These are phyloP conservation scores for Apophysomyces sp. DNA, from an alignment of 371 early-diverging fungal genomes.

Conservation along the genomic window DNA sequence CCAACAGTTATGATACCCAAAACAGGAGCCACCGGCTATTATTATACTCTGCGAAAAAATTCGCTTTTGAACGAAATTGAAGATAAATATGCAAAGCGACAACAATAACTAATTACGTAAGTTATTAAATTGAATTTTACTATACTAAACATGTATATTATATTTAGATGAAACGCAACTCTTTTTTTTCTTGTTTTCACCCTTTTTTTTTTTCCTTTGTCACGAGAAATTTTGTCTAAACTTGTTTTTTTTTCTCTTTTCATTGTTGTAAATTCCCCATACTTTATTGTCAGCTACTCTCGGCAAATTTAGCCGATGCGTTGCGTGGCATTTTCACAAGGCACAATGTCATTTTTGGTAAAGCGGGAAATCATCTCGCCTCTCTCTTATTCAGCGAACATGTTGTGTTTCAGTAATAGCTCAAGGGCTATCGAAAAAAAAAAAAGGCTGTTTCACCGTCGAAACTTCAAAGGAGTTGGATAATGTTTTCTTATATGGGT, in stretches of 20 bases:
- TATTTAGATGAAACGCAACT: neutral
- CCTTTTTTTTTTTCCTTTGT: neutral
- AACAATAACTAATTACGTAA: constrained; percentile 2
- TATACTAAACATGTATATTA: neutral
- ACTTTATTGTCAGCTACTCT: neutral
- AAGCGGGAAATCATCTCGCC: neutral
- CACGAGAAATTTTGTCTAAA: neutral
- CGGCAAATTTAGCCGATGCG: neutral
- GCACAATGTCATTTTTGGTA: constrained; percentile 1
- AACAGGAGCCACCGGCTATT: neutral
- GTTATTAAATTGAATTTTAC: neutral
- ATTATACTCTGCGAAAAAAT: neutral
- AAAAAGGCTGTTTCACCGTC: no score
- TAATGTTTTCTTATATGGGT: no score
- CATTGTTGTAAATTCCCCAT: neutral
- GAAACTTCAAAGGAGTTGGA: no score
- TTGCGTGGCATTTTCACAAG: constrained; percentile 1
- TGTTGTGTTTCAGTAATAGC: no score
- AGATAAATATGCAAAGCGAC: neutral
- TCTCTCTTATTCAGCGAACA: no score
- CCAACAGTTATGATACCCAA: neutral
- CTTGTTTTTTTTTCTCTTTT: neutral
- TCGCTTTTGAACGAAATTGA: neutral
- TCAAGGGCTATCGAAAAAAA: no score
- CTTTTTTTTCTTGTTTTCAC: neutral